A percentile compares a stretch with the other conserved stretches of the same genome.
phyloP scores from a whole-genome alignment of 2,329 filamentous ascomycete genomes.

The Sclerotinia subarctica region DNA sequence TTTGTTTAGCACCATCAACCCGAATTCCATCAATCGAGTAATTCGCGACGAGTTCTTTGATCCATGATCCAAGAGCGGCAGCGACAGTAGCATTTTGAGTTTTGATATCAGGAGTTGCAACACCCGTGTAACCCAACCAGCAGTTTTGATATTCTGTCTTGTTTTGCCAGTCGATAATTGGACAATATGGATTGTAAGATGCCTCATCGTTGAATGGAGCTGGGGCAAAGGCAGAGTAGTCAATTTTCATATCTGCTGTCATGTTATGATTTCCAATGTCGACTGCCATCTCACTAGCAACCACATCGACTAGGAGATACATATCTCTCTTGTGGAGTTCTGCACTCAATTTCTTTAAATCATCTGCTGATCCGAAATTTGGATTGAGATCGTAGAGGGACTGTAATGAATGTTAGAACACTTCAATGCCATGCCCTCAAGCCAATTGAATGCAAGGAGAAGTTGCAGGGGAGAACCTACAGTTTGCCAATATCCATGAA shows the following conservation, averaged over 20 bases:
- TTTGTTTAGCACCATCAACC: constrained; percentile 47
- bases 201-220: constrained; percentile 25
- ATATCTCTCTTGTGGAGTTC: constrained; percentile 55
- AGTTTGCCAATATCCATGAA: constrained; percentile 21
- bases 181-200: constrained; percentile 25
- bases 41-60: constrained; percentile 41
- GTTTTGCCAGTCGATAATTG: constrained; percentile 39
- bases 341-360: constrained; percentile 54
- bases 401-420: constrained; percentile 35
- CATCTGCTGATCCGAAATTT: constrained; percentile 56
- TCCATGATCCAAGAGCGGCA: constrained; percentile 42
- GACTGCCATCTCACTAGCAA: constrained; percentile 47
- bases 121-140: constrained; percentile 40
- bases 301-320: constrained; percentile 49
- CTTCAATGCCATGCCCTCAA: neutral
- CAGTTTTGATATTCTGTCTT: constrained; percentile 35
- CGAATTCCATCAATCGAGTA: constrained; percentile 48
- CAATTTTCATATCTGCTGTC: constrained; percentile 21
- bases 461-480: neutral
- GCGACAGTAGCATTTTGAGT: constrained; percentile 42
- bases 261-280: constrained; percentile 19
- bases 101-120: constrained; percentile 44
- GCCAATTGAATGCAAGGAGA: neutral
- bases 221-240: constrained; percentile 24
- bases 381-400: constrained; percentile 51